Percentiles rank a stretch among this genome's conserved stretches.
These are phyloP conservation scores for Pythium phragmitis DNA, from an alignment of 352 stramenopile species.

Conservation along the genomic window DNA sequence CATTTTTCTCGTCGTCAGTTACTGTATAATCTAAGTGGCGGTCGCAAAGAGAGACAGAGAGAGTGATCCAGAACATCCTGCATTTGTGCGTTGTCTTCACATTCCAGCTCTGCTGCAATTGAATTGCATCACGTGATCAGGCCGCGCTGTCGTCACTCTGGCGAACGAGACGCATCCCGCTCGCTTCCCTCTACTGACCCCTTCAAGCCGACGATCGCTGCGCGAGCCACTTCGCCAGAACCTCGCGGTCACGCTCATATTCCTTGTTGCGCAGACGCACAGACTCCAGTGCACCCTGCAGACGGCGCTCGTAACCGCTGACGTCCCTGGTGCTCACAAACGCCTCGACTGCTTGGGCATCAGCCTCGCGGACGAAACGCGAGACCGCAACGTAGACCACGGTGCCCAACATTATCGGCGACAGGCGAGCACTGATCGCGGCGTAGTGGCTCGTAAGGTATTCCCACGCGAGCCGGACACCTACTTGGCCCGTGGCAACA, in stretches of 20 bases:
- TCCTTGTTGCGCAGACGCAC: conserved; percentile 56
- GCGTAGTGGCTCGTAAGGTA: conserved; percentile 72
- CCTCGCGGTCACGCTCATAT: conserved; percentile 51
- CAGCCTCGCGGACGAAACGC: conserved; percentile 47
- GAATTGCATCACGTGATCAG: too few relatives aligned
- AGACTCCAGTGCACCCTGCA: conserved; percentile 56
- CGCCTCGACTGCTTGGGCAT: conserved; percentile 50
- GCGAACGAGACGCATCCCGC: too few relatives aligned
- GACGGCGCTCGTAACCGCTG: conserved; percentile 46
- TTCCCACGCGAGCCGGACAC: conserved; percentile 57
- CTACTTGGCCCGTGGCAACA: conserved; percentile 48
- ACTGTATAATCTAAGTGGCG: too few relatives aligned
- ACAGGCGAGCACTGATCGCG: conserved; percentile 53
- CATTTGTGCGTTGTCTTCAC: too few relatives aligned
- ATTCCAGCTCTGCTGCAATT: too few relatives aligned
- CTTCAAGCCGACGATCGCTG: conserved; percentile 9
- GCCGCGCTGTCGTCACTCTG: too few relatives aligned
- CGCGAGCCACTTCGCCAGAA: conserved; percentile 52
- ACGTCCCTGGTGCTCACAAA: conserved; percentile 63
- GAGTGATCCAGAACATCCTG: too few relatives aligned
- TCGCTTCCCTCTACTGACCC: not conserved
- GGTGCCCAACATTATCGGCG: conserved; percentile 44
- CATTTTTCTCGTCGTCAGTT: not conserved
- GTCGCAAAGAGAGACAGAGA: too few relatives aligned
- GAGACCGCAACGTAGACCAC: conserved; percentile 43